phyloP scores from a whole-genome alignment of 164 flowering plant genomes.

The Echeveria elegans region DNA sequence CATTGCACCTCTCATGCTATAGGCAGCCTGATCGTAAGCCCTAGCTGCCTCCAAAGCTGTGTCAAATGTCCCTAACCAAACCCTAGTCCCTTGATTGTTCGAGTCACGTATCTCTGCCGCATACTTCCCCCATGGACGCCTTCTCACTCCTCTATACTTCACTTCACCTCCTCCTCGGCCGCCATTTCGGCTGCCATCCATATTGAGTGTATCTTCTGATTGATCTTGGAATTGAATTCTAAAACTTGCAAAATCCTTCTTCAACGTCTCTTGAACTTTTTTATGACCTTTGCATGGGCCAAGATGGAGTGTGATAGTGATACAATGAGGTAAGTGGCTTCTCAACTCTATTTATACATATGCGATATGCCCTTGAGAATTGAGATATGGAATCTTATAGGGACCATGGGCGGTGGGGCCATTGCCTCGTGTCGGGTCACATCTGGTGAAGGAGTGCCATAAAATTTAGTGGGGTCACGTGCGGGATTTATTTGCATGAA shows the following conservation, averaged over 20 bases:
- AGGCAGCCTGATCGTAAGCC: neutral
- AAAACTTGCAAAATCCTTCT: too few relatives aligned
- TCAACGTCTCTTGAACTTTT: neutral
- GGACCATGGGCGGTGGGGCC: neutral
- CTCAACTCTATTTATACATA: neutral
- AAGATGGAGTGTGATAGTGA: neutral
- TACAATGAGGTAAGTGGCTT: neutral
- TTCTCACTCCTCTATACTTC: neutral
- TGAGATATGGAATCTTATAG: neutral
- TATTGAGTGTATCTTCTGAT: too few relatives aligned
- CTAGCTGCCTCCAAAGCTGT: neutral
- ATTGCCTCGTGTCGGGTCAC: neutral
- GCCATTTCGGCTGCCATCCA: neutral
- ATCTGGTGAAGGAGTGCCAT: conserved; percentile 1
- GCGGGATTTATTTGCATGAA: neutral
- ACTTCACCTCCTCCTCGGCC: neutral
- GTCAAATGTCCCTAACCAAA: neutral
- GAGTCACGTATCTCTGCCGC: conserved; percentile 1
- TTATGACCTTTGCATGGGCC: neutral
- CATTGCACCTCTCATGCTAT: neutral
- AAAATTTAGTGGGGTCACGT: neutral
- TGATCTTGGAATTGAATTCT: too few relatives aligned
- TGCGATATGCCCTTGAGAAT: neutral
- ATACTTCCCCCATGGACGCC: neutral
- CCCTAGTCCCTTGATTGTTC: neutral